Evolutionary conservation across 208 protist species (phyloP).

Genomic region (Leptomonas seymouri): DNA sequence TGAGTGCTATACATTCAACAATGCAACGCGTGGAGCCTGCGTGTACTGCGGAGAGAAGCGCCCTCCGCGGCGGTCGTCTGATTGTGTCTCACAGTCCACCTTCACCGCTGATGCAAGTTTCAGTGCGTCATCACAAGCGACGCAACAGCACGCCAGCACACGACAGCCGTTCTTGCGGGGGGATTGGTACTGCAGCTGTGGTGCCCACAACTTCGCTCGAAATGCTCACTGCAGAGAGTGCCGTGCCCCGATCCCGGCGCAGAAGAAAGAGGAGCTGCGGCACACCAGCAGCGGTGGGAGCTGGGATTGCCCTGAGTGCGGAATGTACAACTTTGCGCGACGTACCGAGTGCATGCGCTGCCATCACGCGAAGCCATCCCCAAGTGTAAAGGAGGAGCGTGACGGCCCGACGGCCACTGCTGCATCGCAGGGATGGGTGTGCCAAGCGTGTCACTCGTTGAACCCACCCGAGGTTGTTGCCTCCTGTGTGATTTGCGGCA

Average conservation of each 20-base stretch:
- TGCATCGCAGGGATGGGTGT: constrained; percentile 19
- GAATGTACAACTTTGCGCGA: constrained; percentile 37
- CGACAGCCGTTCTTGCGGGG: constrained; percentile 30
- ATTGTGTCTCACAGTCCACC: no score
- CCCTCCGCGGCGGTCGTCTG: not conserved
- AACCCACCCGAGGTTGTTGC: constrained; percentile 10
- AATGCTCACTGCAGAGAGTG: constrained; percentile 49
- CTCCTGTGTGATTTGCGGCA: constrained; percentile 30
- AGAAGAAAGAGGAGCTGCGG: not conserved
- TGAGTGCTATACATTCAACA: constrained; percentile 34
- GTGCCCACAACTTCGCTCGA: constrained; percentile 72
- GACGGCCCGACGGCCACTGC: not conserved
- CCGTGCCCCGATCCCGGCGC: not conserved
- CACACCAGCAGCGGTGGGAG: constrained; percentile 7
- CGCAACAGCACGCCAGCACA: not conserved
- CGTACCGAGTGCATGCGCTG: constrained; percentile 38
- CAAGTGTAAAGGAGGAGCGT: not conserved
- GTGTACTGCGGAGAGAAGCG: constrained; percentile 8
- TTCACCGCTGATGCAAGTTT: not conserved
- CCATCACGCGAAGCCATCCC: not conserved
- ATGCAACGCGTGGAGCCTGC: constrained; percentile 19
- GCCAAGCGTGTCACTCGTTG: constrained; percentile 30
- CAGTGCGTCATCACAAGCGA: not conserved
- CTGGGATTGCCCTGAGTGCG: constrained; percentile 35
- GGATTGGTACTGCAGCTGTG: constrained; percentile 81